phyloP scores from a whole-genome alignment of 2,329 filamentous ascomycete genomes.

The Xylariaceae sp. region DNA sequence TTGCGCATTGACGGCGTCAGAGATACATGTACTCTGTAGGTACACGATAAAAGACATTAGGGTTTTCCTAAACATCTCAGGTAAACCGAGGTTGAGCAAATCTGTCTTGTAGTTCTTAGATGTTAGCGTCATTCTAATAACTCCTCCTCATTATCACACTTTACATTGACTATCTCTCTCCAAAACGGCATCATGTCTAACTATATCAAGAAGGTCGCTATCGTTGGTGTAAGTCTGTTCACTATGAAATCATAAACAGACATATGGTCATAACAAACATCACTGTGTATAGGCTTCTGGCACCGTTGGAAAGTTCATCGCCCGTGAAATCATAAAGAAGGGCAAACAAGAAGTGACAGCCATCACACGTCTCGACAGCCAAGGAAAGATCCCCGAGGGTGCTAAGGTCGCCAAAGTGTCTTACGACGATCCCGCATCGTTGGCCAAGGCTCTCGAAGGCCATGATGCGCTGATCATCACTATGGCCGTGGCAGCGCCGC shows the following conservation, averaged over 20 bases:
- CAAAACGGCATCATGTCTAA: conserved; percentile 23
- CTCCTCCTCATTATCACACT: no score
- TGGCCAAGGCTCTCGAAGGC: conserved; percentile 47
- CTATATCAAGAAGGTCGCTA: conserved; percentile 40
- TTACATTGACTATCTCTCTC: no score
- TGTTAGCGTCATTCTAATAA: no score
- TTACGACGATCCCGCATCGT: conserved; percentile 39
- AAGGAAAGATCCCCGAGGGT: conserved; percentile 40
- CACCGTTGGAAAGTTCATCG: conserved; percentile 36
- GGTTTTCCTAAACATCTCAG: no score
- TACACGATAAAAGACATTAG: no score
- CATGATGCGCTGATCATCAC: conserved; percentile 59
- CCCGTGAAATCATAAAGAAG: conserved; percentile 39
- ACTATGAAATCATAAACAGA: not conserved
- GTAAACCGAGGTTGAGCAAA: no score
- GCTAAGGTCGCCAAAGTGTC: conserved; percentile 40
- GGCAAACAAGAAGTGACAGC: conserved; percentile 51
- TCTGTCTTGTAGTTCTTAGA: no score
- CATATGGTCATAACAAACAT: conserved; percentile 1
- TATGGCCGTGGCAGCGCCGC: conserved; percentile 39
- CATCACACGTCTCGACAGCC: conserved; percentile 42
- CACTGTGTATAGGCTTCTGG: conserved; percentile 37
- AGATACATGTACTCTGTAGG: no score
- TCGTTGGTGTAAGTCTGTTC: conserved; percentile 42
- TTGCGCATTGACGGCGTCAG: no score